Base-by-base conservation (phyloP, 129 eudicot species). In the Pittosporum tobira region DNA sequence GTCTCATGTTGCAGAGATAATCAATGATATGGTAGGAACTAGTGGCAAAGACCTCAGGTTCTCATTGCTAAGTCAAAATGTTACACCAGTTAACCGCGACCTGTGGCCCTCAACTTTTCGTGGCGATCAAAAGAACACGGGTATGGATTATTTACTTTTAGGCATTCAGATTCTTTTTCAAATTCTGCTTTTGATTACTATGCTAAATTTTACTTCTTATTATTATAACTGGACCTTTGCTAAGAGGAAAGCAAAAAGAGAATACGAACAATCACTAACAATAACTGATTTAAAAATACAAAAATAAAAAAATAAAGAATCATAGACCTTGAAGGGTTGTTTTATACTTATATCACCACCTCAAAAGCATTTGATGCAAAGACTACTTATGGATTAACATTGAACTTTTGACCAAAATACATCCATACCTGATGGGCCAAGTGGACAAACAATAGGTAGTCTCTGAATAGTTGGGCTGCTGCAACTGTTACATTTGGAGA, bases 1-100 rank as follows among this genome's bases (percentile, higher is more conserved):
- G 15, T 59, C 40, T 63, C 60, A 25, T 65, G 67, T 59, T 78
- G 76, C 83, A 78, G 81, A 40, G 28, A 57, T 53, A 38, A 59
- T 48, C 16, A 51, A 57, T n/a, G n/a, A n/a, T 40, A 50, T 51
- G 44, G 55, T 20, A 45, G 73, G 53, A 55, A 42, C 43, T 51
- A 10, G 59, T 22, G 34, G 34, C 62, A 30, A 57, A 42, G 42
- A 38, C 48, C 59, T 48, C 50, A 65, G 44, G 24, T 23, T 59
- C 26, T 46, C 64, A 19, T 42, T 51, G 61, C 68, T 23, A 15
- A 30, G n/a, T 46, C 70, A 68, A 28, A 55, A 57, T 22, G 69
- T 36, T 63, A 66, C 45, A 24, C 80, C 80, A 34, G 50, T 53
- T 59, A 65, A 44, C 47, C 34, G 27, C 57, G 50, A 64, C 63